phyloP scores from a whole-genome alignment of 2,329 filamentous ascomycete species.

The Epicoccum nigrum region DNA sequence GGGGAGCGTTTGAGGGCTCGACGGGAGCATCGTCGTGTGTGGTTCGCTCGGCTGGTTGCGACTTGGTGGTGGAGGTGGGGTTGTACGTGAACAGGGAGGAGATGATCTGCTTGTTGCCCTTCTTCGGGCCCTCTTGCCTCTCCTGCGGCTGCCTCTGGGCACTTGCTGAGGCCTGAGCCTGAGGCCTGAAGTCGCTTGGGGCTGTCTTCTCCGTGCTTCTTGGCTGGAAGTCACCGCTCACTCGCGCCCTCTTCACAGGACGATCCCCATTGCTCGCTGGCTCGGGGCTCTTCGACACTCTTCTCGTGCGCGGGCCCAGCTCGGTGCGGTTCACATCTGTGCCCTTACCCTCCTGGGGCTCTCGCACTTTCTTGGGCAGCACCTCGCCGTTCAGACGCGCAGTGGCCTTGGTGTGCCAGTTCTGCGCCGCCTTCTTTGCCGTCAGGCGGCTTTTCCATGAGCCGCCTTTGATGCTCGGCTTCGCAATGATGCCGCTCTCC shows the following conservation, averaged over 20 bases:
- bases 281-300: conserved; percentile 26
- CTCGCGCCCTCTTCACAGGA: conserved; percentile 43
- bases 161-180: conserved; percentile 35
- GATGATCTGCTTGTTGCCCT: conserved; percentile 69
- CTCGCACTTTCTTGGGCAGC: conserved; percentile 27
- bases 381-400: conserved; percentile 39
- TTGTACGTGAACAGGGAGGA: conserved; percentile 95
- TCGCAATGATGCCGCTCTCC: conserved; percentile 68
- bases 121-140: conserved; percentile 41
- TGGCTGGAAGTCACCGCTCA: conserved; percentile 49
- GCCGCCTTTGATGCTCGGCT: conserved; percentile 79
- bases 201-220: conserved; percentile 25
- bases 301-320: conserved; percentile 32
- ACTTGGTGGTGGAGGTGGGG: conserved; percentile 71
- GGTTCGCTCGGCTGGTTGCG: conserved; percentile 35
- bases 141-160: conserved; percentile 39
- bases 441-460: conserved; percentile 87
- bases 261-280: conserved; percentile 26
- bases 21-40: conserved; percentile 53
- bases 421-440: conserved; percentile 71
- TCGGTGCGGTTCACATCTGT: conserved; percentile 41
- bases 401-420: conserved; percentile 56
- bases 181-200: conserved; percentile 36
- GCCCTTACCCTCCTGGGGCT: conserved; percentile 27
- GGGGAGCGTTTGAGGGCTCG: conserved; percentile 87